phyloP scores from a whole-genome alignment of 2,329 filamentous ascomycete genomes.

The Phialophora verrucosa region DNA sequence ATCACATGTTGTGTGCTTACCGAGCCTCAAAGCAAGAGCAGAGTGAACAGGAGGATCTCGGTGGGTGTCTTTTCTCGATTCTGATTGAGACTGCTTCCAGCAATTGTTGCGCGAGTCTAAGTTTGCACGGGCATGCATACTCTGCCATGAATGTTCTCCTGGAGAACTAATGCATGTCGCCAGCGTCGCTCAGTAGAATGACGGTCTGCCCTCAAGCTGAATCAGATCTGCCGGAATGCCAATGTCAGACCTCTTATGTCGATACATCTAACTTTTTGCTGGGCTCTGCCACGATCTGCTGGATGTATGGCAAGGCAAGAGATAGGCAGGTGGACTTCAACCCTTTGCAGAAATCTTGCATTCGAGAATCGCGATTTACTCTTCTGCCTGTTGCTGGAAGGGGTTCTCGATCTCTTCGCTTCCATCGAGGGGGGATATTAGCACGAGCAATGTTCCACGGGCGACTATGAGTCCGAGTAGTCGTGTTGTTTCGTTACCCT shows the following conservation, averaged over 20 bases:
- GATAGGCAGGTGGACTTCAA: not conserved
- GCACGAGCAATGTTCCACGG: constrained; percentile 86
- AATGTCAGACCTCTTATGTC: not conserved
- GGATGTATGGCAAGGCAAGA: not conserved
- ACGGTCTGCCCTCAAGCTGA: not conserved
- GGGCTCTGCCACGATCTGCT: not conserved
- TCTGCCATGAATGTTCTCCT: not conserved
- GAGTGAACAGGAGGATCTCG: not conserved
- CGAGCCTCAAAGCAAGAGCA: not conserved
- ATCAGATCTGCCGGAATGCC: not conserved
- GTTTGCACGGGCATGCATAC: not conserved
- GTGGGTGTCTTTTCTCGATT: not conserved
- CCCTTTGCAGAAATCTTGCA: not conserved
- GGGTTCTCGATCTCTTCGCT: constrained; percentile 97
- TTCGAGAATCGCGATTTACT: constrained; percentile 49
- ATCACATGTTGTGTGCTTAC: not conserved
- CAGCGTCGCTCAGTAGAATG: not conserved
- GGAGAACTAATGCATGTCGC: not conserved
- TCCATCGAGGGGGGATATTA: constrained; percentile 90
- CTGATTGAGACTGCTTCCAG: not conserved
- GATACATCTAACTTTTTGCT: not conserved
- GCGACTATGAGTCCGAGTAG: constrained; percentile 86
- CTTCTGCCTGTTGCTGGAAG: constrained; percentile 73
- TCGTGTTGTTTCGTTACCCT: constrained; percentile 83
- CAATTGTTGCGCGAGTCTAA: not conserved